A percentile compares a stretch with the other conserved stretches of the same genome.
Evolutionary conservation across 225 moss, liverwort and hornwort species (phyloP).

Genomic region (Sphagnum contortum): DNA sequence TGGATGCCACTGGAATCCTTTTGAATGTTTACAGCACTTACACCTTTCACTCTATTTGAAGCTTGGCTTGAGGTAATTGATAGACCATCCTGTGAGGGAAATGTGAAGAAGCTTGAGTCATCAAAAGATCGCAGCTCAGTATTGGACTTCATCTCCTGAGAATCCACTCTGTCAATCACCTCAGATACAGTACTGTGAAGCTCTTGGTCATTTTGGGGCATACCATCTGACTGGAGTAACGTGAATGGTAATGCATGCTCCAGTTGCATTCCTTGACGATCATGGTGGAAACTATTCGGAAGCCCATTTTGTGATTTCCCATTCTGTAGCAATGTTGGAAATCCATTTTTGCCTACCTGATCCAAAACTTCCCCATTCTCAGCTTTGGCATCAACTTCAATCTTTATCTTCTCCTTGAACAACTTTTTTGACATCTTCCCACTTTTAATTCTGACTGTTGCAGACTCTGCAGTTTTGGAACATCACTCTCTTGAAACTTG

Average conservation of each 20-base stretch:
- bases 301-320: background rate
- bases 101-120: slow-evolving; percentile 39
- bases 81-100: slow-evolving; percentile 31
- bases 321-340: too few species aligned
- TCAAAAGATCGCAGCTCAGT: slow-evolving; percentile 23
- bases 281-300: background rate
- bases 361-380: background rate
- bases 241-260: background rate
- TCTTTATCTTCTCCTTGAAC: slow-evolving; percentile 10
- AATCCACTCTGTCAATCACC: slow-evolving; percentile 13
- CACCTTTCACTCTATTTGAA: background rate
- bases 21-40: too few species aligned
- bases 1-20: too few species aligned
- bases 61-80: slow-evolving; percentile 33
- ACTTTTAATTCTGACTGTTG: too few species aligned
- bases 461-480: too few species aligned
- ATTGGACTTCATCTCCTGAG: slow-evolving; percentile 19
- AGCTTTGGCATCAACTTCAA: background rate
- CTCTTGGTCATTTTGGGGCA: slow-evolving; percentile 4
- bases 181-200: slow-evolving; percentile 10
- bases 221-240: slow-evolving; percentile 1
- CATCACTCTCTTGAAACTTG: too few species aligned
- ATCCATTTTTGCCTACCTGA: too few species aligned
- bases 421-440: too few species aligned
- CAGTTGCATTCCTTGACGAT: background rate